Evolutionary conservation across 73 alveolate genomes (phyloP).

Genomic region (Paramecium octaurelia): DNA sequence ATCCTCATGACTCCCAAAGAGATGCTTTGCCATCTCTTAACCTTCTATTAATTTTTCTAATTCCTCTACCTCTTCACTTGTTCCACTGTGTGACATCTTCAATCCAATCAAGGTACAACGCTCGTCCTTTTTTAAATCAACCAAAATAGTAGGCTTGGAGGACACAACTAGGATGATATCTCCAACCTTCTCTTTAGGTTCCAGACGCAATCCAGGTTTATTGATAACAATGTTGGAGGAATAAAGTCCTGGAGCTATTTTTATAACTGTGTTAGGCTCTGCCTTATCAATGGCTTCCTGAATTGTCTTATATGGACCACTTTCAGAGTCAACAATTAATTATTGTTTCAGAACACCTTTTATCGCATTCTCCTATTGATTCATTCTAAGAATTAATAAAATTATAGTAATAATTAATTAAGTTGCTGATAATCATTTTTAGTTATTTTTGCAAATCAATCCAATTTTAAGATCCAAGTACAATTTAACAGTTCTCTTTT

Average conservation of each 20-base stretch:
- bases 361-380: background rate
- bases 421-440: background rate
- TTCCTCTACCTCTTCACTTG: slow-evolving; percentile 55
- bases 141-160: slow-evolving; percentile 20
- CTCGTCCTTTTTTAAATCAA: slow-evolving; percentile 45
- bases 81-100: slow-evolving; percentile 57
- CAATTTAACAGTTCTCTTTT: background rate
- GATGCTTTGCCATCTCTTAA: slow-evolving; percentile 66
- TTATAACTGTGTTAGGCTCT: slow-evolving; percentile 73
- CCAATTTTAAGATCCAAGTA: background rate
- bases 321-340: slow-evolving; percentile 57
- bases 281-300: slow-evolving; percentile 73
- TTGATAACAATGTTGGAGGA: slow-evolving; percentile 22
- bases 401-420: too few species aligned
- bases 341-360: background rate
- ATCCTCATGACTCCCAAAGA: slow-evolving; percentile 29
- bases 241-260: slow-evolving; percentile 58
- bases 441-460: background rate
- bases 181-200: slow-evolving; percentile 55
- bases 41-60: slow-evolving; percentile 55
- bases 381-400: background rate
- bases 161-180: slow-evolving; percentile 50
- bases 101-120: slow-evolving; percentile 1
- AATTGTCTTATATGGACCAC: slow-evolving; percentile 69
- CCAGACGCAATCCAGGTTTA: slow-evolving; percentile 43